Base-by-base conservation (phyloP, 1,139 yeast genomes). In the Pichia sp. region DNA sequence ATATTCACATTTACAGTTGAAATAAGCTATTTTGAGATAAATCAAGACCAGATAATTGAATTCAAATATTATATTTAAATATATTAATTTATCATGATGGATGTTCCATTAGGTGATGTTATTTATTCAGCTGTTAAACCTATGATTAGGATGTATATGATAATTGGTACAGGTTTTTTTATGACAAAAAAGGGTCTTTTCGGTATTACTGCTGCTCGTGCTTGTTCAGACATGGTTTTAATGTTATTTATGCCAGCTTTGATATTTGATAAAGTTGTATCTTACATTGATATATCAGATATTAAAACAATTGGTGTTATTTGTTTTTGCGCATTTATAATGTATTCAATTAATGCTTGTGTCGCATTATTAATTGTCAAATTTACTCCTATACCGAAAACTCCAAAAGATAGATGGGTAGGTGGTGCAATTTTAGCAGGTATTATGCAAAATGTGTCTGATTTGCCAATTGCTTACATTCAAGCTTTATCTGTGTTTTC, bases 401-500 rank as follows among this genome's bases (percentile, higher is more conserved):
- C 43, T 32, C 49, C 52, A 26, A 46, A 52, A 4, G 36, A 50
- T 22, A 57, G 73, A 36, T 78, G 82, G 81, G 61, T 72, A n/a
- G 82, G 82, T 10, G 83, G 83, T 0, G 64, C 76, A 5, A 54
- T 77, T 10, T 65, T 76, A 4, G 82, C 78, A 1, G 82, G 82
- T 2, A 63, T 78, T 34, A 74, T 78, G 61, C 82, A 80, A 35
- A 78, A 78, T 55, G 79, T 77, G 44, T 72, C 81, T 2, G 84
- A 78, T 59, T 65, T 78, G 45, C 84, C 84, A 5, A 77, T 78
- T 52, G 82, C 83, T 2, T 78, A 76, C 51, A 58, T 78, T 41
- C 82, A 78, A 55, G 78, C 80, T 2, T 64, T 78, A 50, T 80
- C 87, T 6, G 69, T 76, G 3, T 86, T 90, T 56, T 68, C 82